These are phyloP conservation scores for Lobosporangium transversale DNA, from an alignment of 192 early-diverging fungal genomes.

Conservation along the genomic window DNA sequence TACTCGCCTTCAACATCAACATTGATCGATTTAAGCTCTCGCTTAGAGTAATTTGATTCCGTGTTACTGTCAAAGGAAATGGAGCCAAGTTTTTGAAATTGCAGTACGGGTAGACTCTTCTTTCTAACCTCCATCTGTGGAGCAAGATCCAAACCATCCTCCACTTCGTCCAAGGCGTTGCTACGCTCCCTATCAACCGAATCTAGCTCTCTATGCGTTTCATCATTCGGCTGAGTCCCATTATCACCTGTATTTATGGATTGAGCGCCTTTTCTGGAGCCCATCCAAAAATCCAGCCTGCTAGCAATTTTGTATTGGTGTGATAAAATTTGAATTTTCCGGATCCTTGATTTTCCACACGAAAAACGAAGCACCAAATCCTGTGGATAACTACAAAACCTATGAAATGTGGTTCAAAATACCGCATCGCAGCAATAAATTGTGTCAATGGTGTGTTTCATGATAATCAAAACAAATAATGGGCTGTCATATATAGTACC, in stretches of 20 bases:
- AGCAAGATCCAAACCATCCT: conserved; percentile 17
- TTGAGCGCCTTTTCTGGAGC: conserved; percentile 50
- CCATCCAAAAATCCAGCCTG: conserved; percentile 76
- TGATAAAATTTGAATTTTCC: conserved; percentile 74
- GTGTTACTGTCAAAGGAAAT: conserved; percentile 74
- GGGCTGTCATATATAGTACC: conserved; percentile 25
- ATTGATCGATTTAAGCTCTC: conserved; percentile 83
- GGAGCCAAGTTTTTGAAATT: conserved; percentile 62
- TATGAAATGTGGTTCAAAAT: conserved; percentile 66
- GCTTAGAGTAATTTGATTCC: conserved; percentile 66
- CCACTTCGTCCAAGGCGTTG: conserved; percentile 1
- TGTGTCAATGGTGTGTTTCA: too few species aligned
- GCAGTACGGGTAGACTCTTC: conserved; percentile 37
- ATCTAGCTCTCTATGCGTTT: not conserved
- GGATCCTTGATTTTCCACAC: conserved; percentile 63
- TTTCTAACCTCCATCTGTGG: conserved; percentile 7
- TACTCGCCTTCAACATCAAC: conserved; percentile 74
- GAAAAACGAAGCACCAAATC: conserved; percentile 67
- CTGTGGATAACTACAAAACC: conserved; percentile 79
- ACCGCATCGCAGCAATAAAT: too few species aligned
- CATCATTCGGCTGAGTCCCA: not conserved
- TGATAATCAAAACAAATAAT: too few species aligned
- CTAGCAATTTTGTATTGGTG: conserved; percentile 86
- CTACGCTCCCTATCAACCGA: conserved; percentile 13
- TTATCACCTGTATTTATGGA: conserved; percentile 23